Evolutionary conservation across 352 stramenopile species (phyloP), one percentile per base, ranked within the genome.

Genomic region (Phytophthora tubulina): DNA sequence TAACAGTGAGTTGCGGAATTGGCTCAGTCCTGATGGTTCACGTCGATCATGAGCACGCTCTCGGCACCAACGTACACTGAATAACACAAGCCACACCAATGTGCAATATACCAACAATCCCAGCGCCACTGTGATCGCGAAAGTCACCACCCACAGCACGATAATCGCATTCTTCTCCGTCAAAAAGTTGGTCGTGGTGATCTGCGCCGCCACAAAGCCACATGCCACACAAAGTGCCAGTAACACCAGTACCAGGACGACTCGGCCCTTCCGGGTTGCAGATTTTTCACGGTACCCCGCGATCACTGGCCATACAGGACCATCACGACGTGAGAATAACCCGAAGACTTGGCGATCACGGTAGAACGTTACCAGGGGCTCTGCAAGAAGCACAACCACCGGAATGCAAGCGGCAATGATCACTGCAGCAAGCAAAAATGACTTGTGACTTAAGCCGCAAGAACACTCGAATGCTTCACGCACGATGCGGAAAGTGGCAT

Each of bases 361-460:
- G 60, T 91, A 91, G 67, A 91, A 88, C 17, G 80, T 89, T 32
- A 90, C 84, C 31, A 90, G 57, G 36, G 85, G 78, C 62, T 91
- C 76, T 4, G 80, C 67, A 8, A 86, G n/a, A 27, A 88, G 56
- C 21, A 81, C 67, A 17, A 72, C 44, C 1, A 88, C 30, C 1
- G 84, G 81, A 17, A 91, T 59, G 3, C 64, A 67, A 5, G 72
- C 61, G 21, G 73, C 81, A 56, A 88, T 79, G 10, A 86, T 30
- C 32, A 85, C 72, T 21, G 84, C 74, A n/a, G 54, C 64, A 35
- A 82, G 69, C 39, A 78, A 46, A 31, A 85, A 82, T 6, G 82
- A 85, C 7, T 71, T 63, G 48, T 88, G 70, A 10, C 57, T 49
- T 35, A 89, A 57, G 4, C 84, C 84, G 39, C 84, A 91, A 27